Evolutionary conservation across 2,329 filamentous ascomycete species (phyloP), one percentile per base, ranked within the genome.

Genomic region (Aspergillus transmontanensis): DNA sequence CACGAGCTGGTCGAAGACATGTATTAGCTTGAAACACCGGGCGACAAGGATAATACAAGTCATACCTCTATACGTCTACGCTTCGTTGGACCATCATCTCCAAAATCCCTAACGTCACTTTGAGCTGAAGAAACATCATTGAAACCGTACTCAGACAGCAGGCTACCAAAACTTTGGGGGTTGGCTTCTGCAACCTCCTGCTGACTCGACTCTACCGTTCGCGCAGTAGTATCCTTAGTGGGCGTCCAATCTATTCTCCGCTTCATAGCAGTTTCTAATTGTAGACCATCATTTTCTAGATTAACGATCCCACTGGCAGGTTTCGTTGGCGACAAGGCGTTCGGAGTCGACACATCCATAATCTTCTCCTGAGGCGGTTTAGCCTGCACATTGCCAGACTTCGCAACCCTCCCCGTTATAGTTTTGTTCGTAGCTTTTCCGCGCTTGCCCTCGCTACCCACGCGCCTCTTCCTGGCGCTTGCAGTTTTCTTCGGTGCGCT

Each of bases 201-300:
- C 9, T 64, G 65, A 12, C 28, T 23, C 36, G 68, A 62, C 45
- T 71, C 68, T 36, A 65, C 66, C 45, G 65, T 69, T 61, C 72
- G 63, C 3, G 73, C 62, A 1, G 67, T 68, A 48, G 80, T 81
- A 39, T 80, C 72, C 54, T 80, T 82, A 4, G 87, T 84, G 2
- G 90, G 90, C 1, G 91, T 93, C 91, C 90, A 93, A 62, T 89
- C 83, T 16, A 78, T 71, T 64, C 87, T 83, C 63, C 90, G 82
- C 53, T 78, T 80, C 30, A 85, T 73, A 9, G 89, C 90, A 53
- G 73, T 65, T 65, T 76, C 77, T 28, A 80, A 59, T n/a, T 76
- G 70, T 30, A 79, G 58, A 6, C 66, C 63, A 62, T 71, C 61
- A 32, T 66, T 53, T 58, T 67, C 62, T 63, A 63, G 64, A 59